Evolutionary conservation across 2,329 filamentous ascomycete species (phyloP).

Genomic region (Neonectria ditissima): DNA sequence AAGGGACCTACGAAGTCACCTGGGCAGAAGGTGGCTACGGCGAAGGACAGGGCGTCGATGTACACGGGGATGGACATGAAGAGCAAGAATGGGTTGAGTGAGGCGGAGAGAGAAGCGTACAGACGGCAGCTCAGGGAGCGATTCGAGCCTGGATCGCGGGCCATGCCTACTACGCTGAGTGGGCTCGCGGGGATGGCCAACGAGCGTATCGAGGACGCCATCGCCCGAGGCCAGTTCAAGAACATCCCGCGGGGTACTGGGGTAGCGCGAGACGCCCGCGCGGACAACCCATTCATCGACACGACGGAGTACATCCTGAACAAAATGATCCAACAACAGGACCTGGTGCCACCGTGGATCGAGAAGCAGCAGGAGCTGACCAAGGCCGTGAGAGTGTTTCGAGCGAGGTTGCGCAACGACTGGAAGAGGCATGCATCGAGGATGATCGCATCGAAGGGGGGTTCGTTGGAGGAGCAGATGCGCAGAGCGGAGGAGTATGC

Average conservation of each 20-base stretch:
- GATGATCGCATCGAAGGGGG: constrained; percentile 81
- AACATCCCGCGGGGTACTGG: constrained; percentile 84
- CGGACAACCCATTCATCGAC: constrained; percentile 89
- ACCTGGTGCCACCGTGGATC: constrained; percentile 97
- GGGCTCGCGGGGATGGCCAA: constrained; percentile 89
- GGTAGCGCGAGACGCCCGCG: constrained; percentile 83
- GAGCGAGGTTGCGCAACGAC: constrained; percentile 79
- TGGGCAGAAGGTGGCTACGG: constrained; percentile 63
- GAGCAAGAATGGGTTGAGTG: constrained; percentile 66
- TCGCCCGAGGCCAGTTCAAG: constrained; percentile 88
- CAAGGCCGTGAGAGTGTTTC: constrained; percentile 76
- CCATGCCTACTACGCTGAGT: constrained; percentile 80
- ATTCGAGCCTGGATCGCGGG: constrained; percentile 78
- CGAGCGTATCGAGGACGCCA: constrained; percentile 92
- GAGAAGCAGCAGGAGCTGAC: constrained; percentile 96
- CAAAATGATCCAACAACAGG: constrained; percentile 96
- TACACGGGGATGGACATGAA: constrained; percentile 64
- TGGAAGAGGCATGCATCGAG: constrained; percentile 88
- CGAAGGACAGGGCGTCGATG: constrained; percentile 67
- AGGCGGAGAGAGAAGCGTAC: constrained; percentile 78
- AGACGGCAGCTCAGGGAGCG: constrained; percentile 82
- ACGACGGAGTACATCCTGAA: constrained; percentile 99
- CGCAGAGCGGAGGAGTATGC: constrained; percentile 78
- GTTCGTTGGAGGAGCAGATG: constrained; percentile 79
- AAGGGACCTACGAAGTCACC: constrained; percentile 53